These are phyloP conservation scores for Nitzschia sp. DNA, from an alignment of 108 stramenopile species.

Conservation along the genomic window DNA sequence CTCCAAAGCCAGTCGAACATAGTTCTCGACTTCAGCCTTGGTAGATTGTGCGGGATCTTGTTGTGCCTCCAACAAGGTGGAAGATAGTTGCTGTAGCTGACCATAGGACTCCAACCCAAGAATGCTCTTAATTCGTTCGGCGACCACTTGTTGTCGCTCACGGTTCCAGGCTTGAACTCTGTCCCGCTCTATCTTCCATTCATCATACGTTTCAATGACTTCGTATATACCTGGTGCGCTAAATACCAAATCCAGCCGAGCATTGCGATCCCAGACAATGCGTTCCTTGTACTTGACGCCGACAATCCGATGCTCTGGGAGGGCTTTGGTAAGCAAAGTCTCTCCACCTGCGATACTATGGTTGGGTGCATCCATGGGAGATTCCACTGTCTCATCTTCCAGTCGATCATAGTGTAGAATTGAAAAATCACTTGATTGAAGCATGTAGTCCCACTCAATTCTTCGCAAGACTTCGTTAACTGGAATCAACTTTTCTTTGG, in stretches of 20 bases:
- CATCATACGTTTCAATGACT: conserved; percentile 70
- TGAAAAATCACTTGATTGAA: conserved; percentile 51
- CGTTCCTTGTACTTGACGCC: conserved; percentile 74
- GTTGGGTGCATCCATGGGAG: conserved; percentile 74
- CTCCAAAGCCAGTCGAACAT: conserved; percentile 29
- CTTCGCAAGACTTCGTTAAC: conserved; percentile 73
- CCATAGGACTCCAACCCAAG: conserved; percentile 47
- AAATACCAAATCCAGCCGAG: conserved; percentile 70
- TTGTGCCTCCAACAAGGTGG: background rate
- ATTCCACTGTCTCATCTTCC: conserved; percentile 47
- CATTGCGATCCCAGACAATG: conserved; percentile 78
- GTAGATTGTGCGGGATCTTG: background rate
- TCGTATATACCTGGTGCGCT: conserved; percentile 61
- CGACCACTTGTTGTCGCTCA: conserved; percentile 47
- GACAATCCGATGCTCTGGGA: conserved; percentile 86
- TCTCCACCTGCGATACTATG: conserved; percentile 61
- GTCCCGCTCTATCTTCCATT: conserved; percentile 67
- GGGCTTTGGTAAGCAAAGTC: conserved; percentile 58
- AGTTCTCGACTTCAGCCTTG: conserved; percentile 36
- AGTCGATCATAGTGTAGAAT: conserved; percentile 79
- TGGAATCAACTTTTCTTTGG: conserved; percentile 48
- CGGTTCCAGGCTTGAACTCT: conserved; percentile 39
- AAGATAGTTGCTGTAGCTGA: conserved; percentile 40
- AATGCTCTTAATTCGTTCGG: conserved; percentile 33
- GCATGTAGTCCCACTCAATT: conserved; percentile 71